Conservation (phyloP, 2,329 filamentous ascomycete species). For the Aspergillus viridinutans region DNA sequence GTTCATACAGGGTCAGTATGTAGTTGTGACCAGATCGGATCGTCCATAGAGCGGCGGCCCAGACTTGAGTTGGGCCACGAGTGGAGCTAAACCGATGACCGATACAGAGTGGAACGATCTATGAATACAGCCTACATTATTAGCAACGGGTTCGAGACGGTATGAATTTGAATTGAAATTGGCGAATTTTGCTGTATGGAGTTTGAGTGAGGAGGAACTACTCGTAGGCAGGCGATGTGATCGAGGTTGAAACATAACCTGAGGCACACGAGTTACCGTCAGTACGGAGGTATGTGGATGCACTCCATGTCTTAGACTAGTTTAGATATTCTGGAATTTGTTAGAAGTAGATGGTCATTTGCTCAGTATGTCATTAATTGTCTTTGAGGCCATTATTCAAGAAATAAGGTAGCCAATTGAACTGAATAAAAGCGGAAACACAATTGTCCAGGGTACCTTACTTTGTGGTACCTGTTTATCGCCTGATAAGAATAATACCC, state of each 20-base stretch:
- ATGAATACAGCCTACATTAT: not conserved
- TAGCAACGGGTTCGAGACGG: not conserved
- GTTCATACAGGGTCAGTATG: not conserved
- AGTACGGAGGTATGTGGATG: not conserved
- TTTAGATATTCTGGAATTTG: not conserved
- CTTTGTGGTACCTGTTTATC: not conserved
- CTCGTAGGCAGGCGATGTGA: not conserved
- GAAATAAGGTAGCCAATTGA: not conserved
- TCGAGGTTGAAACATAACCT: not conserved
- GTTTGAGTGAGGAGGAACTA: not conserved
- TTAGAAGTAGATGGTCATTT: not conserved
- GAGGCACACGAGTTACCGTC: not conserved
- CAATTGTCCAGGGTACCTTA: not conserved
- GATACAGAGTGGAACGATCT: not conserved
- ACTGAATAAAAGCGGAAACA: not conserved
- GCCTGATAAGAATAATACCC: not conserved
- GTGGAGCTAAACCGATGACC: not conserved
- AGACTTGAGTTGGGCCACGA: not conserved
- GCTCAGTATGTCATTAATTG: too few relatives aligned
- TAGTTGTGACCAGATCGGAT: not conserved
- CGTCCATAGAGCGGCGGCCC: not conserved
- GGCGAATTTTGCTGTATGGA: not conserved
- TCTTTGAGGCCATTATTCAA: not conserved
- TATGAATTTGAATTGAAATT: not conserved
- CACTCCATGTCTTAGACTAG: not conserved